A percentile compares a stretch with the other conserved stretches of the same genome.
These are phyloP conservation scores for Thelonectria olida DNA, from an alignment of 2,329 filamentous ascomycete genomes.

Conservation along the genomic window DNA sequence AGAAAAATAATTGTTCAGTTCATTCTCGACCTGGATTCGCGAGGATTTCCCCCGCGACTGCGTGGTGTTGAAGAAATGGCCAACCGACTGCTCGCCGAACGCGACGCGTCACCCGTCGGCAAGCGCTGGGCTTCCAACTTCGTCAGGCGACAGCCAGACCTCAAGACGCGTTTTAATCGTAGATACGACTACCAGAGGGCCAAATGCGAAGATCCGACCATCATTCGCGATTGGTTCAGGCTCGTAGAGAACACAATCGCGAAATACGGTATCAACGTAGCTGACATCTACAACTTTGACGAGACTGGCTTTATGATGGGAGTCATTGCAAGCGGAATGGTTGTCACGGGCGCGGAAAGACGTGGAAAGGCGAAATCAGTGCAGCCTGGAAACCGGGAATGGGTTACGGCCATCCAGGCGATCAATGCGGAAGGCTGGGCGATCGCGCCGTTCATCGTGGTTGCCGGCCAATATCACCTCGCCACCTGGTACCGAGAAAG, in stretches of 20 bases:
- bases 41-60: too few species aligned
- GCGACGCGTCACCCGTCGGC: conserved; percentile 32
- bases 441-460: too few species aligned
- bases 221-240: conserved; percentile 32
- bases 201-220: conserved; percentile 36
- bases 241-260: conserved; percentile 28
- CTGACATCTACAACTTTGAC: not conserved
- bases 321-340: too few species aligned
- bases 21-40: too few species aligned
- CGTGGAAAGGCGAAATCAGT: not conserved
- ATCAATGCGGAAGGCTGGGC: too few species aligned
- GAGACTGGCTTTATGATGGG: not conserved
- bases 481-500: conserved; percentile 25
- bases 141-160: conserved; percentile 36
- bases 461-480: not conserved
- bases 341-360: not conserved
- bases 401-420: too few species aligned
- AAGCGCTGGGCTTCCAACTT: conserved; percentile 39
- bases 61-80: too few species aligned
- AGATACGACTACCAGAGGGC: too few species aligned
- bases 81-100: conserved; percentile 31
- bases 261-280: conserved; percentile 27
- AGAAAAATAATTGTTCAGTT: too few species aligned
- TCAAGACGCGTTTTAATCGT: too few species aligned
- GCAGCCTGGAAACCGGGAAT: not conserved